phyloP scores from a whole-genome alignment of 805 yeast species.

The Cyberlindnera mississippiensis region DNA sequence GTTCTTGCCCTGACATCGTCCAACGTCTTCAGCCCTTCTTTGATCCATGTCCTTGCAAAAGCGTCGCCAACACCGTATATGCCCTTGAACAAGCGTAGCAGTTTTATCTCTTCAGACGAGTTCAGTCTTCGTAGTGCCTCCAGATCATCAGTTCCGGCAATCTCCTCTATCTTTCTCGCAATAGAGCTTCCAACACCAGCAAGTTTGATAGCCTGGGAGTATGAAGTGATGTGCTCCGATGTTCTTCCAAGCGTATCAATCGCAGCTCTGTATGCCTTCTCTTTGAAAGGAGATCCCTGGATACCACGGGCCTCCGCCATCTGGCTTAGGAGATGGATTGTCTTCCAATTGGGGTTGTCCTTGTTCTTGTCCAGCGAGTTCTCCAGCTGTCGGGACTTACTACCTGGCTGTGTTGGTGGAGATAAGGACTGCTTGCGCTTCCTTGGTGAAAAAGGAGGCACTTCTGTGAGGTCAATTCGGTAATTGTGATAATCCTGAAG shows the following conservation, averaged over 20 bases:
- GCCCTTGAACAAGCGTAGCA: constrained; percentile 33
- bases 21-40: constrained; percentile 35
- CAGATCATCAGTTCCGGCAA: constrained; percentile 34
- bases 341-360: constrained; percentile 22
- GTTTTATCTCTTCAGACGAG: constrained; percentile 26
- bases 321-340: constrained; percentile 18
- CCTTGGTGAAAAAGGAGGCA: constrained; percentile 1
- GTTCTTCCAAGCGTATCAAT: constrained; percentile 33
- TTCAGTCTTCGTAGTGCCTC: constrained; percentile 19
- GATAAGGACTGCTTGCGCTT: neutral
- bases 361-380: constrained; percentile 7
- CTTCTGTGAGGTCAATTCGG: constrained; percentile 9
- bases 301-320: constrained; percentile 22
- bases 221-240: constrained; percentile 29
- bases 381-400: constrained; percentile 10
- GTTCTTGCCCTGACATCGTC: constrained; percentile 34
- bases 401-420: neutral
- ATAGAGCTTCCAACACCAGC: constrained; percentile 40
- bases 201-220: constrained; percentile 35
- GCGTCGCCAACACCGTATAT: constrained; percentile 49
- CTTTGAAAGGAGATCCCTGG: constrained; percentile 36
- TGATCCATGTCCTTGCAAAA: constrained; percentile 38
- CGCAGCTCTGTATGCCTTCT: constrained; percentile 42
- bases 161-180: constrained; percentile 43
- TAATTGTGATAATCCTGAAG: constrained; percentile 7